phyloP scores from a whole-genome alignment of 306 rosid genomes.

The Cucurbita ficifolia region DNA sequence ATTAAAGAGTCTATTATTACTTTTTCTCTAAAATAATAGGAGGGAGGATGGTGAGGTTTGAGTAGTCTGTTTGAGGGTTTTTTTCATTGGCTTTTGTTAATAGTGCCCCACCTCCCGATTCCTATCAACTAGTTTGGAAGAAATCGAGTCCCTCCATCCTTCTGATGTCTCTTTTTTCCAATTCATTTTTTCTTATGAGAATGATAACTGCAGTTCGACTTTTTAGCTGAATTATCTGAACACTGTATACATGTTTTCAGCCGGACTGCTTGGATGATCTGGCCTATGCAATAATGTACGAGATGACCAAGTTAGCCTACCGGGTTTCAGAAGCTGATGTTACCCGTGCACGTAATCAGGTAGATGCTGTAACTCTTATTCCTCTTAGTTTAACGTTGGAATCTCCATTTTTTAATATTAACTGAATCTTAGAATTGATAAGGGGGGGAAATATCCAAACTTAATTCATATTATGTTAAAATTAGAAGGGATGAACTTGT shows the following conservation, averaged over 20 bases:
- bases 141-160: neutral
- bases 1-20: neutral
- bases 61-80: neutral
- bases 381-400: neutral
- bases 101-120: neutral
- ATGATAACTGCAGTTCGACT: neutral
- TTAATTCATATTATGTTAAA: neutral
- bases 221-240: neutral
- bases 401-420: neutral
- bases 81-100: neutral
- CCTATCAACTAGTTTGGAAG: neutral
- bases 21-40: neutral
- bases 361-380: slow-evolving; percentile 4
- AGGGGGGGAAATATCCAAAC: neutral
- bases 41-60: neutral
- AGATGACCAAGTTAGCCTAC: slow-evolving; percentile 61
- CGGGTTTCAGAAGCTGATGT: slow-evolving; percentile 79
- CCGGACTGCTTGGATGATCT: slow-evolving; percentile 64
- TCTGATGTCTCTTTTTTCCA: neutral
- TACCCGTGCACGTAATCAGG: slow-evolving; percentile 84
- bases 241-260: slow-evolving; percentile 21
- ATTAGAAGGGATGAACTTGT: neutral
- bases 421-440: neutral
- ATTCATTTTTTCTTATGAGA: neutral
- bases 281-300: slow-evolving; percentile 76